Evolutionary conservation across 768 basidiomycete genomes (phyloP).

Genomic region (Xerocomus spinulosus): DNA sequence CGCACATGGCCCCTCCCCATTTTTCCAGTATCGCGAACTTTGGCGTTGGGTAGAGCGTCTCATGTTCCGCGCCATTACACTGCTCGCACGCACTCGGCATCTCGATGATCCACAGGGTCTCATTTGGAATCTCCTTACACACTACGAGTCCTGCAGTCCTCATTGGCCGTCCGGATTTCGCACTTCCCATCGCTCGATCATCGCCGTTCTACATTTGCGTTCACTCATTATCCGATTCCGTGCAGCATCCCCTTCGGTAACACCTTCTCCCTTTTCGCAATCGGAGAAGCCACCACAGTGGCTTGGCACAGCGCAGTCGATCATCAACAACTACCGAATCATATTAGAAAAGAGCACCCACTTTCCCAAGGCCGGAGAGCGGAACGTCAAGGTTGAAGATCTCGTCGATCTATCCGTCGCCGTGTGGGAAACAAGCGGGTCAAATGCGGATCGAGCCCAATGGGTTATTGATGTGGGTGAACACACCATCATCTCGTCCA

Average conservation of each 20-base stretch:
- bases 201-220: constrained; percentile 68
- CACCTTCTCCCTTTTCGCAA: constrained; percentile 16
- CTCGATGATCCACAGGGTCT: constrained; percentile 35
- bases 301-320: constrained; percentile 58
- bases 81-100: constrained; percentile 48
- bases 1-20: constrained; percentile 40
- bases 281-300: constrained; percentile 44
- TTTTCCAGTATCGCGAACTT: constrained; percentile 70
- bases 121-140: constrained; percentile 60
- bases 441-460: constrained; percentile 54
- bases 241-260: constrained; percentile 10
- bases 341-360: constrained; percentile 62
- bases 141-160: constrained; percentile 56
- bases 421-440: constrained; percentile 75
- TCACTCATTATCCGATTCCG: constrained; percentile 58
- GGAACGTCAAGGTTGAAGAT: constrained; percentile 75
- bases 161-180: constrained; percentile 82
- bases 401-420: constrained; percentile 78
- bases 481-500: neutral
- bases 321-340: constrained; percentile 67
- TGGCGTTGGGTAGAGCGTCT: constrained; percentile 83
- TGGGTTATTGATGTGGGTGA: constrained; percentile 78
- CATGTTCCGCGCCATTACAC: constrained; percentile 72
- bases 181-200: constrained; percentile 64
- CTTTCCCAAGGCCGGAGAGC: constrained; percentile 80